Evolutionary conservation across 2,329 filamentous ascomycete genomes (phyloP), one percentile per base, ranked within the genome.

Genomic region (Neonectria ditissima): DNA sequence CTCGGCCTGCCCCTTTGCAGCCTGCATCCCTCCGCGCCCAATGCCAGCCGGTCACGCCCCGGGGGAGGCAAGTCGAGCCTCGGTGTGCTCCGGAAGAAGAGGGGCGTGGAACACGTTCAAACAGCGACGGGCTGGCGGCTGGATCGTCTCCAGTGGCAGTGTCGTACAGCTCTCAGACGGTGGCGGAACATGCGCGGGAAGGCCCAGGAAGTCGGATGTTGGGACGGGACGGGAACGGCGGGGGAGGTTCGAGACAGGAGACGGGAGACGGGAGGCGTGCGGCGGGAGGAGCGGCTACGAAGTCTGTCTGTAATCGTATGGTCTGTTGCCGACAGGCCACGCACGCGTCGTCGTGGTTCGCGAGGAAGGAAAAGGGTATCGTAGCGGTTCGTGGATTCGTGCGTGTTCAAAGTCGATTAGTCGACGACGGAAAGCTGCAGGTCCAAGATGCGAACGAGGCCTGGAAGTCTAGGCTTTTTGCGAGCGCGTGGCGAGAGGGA

Each of bases 1-100:
- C 76, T 89, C 87, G 76, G 84, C 81, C 78, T 85, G 87, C 73
- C 80, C 83, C 80, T 83, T 87, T 78, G 80, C 80, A 75, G 82
- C 74, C 77, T 84, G 83, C 86, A 85, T 85, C 72, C 80, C 81
- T 80, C 78, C 73, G 58, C 58, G 69, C 68, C 59, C 65, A 62
- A 68, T 73, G 69, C 68, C 67, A 59, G 62, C 65, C 64, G 69
- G 65, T 55, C 64, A 65, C 62, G 60, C 66, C 59, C 66, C 65
- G 68, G 39, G 65, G 61, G 68, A 67, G 71, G 65, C 71, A 60
- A 48, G 37, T 50, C 34, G n/a, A 20, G 18, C 51, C 50, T 56
- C 37, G 51, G 44, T 58, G 56, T 32, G 32, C 51, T 26, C 50
- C 61, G 51, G 50, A 32, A 44, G 10, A 32, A 55, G 59, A 28